Base-by-base conservation (phyloP, 1,284 basidiomycete species). In the Ceratorhiza oryzae-sativae region DNA sequence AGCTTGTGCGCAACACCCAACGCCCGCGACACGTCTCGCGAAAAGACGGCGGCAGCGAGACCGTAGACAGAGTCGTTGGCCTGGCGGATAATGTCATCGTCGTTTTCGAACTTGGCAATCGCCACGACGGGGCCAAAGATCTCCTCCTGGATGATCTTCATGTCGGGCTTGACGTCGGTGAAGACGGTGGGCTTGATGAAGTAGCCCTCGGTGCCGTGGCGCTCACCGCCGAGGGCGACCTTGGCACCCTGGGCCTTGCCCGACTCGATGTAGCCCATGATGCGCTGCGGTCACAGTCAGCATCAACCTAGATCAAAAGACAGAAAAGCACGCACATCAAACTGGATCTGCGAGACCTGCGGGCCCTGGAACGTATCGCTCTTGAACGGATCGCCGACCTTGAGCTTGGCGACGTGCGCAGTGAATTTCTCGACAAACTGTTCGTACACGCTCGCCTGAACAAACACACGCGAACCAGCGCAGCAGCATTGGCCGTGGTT, bases 1-100 rank as follows among this genome's bases (percentile, higher is more conserved):
- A 98, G 84, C 75, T 82, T 85, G 80, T 93, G 87, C 8, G 93
- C 91, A 8, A 90, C 89, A 71, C 85, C 82, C 75, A 97, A 81
- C 0, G 92, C 94, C 27, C 89, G 85, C 74, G 86, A 86, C 81
- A 97, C 80, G 82, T 97, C 86, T 76, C 87, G 85, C 42, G 92
- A 88, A 85, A 96, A 97, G 73, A 98, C 88, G 30, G 92, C 90
- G 0, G 92, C 86, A n/a, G 92, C 91, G 48, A 97, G 86, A 75
- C 96, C 96, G 82, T 97, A 95, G 25, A 88, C 77, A 0, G 91
- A 91, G 80, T 96, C 89, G 82, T 97, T 97, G 71, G 95, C 95
- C 78, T 88, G 84, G 56, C 80, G 82, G 78, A 97, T 83, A 51
- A 93, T 89, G 74, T 94, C 92, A 39, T 81, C 83, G 75, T 90